Base-by-base conservation (phyloP, 176 grass and related monocot genomes). In the Oryza coarctata region DNA sequence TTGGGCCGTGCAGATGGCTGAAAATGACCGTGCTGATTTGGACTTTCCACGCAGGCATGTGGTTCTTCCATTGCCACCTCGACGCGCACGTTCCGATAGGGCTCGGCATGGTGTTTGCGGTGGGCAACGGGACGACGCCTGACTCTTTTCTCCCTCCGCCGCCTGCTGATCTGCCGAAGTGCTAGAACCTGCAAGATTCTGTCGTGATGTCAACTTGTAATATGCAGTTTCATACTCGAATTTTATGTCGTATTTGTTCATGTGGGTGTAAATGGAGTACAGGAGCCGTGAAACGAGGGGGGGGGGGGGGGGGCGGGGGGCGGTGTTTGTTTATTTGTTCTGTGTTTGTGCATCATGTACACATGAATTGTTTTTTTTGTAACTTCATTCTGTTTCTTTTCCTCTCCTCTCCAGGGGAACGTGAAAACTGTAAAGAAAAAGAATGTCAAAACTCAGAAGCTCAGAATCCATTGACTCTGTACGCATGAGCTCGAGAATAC, bases 51-150 rank as follows among this genome's bases (percentile, higher is more conserved):
- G 34, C 23, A 89, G 88, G 88, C 35, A 82, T 86, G 88, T 97
- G 94, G 94, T 89, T 97, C 85, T 88, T 91, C 27, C 91, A 93
- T 34, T 97, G 94, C 81, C 94, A 97, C 65, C 73, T 93, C 18
- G 94, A 97, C 58, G 60, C 74, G 10, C 94, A 97, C 40, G 80
- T 88, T 4, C 68, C 85, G 4, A 85, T 92, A 69, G 94, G 91
- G 17, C 80, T 97, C 27, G 77, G 85, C 20, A 91, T 85, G 86
- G 91, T 82, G n/a, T 97, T 97, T 8, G 82, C 90, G 12, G 89
- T 93, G 73, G 89, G 86, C 22, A 83, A 89, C 31, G 94, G 94
- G 7, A 82, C 85, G 44, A 66, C 50, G 45, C 34, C 77, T 0
- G 82, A 44, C 20, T 50, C 86, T 13, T 84, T 70, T 23, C 82